phyloP scores from a whole-genome alignment of 1,284 basidiomycete species.

The Cryptococcus sp. region DNA sequence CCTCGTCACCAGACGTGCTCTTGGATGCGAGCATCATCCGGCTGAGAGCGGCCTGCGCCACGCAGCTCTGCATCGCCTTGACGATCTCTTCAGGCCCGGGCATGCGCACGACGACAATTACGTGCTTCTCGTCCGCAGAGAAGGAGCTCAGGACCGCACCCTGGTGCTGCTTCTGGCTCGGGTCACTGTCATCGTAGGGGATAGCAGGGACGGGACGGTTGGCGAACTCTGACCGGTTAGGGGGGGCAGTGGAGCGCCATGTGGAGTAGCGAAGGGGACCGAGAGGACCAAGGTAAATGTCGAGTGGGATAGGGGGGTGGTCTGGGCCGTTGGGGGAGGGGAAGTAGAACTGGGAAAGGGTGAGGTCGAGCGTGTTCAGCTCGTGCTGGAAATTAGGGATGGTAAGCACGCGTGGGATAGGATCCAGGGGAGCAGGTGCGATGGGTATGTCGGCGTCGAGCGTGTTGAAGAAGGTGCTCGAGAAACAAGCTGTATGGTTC shows the following conservation, averaged over 20 bases:
- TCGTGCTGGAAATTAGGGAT: constrained; percentile 69
- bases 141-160: constrained; percentile 29
- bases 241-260: constrained; percentile 38
- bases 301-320: constrained; percentile 57
- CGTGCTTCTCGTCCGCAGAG: constrained; percentile 33
- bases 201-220: constrained; percentile 8
- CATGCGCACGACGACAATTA: constrained; percentile 37
- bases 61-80: constrained; percentile 26
- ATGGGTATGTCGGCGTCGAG: background rate
- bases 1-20: no score
- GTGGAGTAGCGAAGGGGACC: constrained; percentile 63
- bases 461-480: constrained; percentile 24
- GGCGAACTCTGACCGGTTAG: background rate
- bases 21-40: no score
- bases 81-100: constrained; percentile 32
- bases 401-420: constrained; percentile 80
- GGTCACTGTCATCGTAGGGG: constrained; percentile 10
- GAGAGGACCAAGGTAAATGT: constrained; percentile 83
- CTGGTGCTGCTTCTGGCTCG: background rate
- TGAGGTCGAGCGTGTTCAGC: constrained; percentile 72
- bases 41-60: constrained; percentile 1
- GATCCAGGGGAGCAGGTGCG: constrained; percentile 57
- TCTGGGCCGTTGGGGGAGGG: constrained; percentile 48
- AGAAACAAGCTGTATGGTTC: constrained; percentile 25
- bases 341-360: constrained; percentile 68